Base-by-base conservation (phyloP, 2,329 filamentous ascomycete genomes). In the Cercospora zeina region DNA sequence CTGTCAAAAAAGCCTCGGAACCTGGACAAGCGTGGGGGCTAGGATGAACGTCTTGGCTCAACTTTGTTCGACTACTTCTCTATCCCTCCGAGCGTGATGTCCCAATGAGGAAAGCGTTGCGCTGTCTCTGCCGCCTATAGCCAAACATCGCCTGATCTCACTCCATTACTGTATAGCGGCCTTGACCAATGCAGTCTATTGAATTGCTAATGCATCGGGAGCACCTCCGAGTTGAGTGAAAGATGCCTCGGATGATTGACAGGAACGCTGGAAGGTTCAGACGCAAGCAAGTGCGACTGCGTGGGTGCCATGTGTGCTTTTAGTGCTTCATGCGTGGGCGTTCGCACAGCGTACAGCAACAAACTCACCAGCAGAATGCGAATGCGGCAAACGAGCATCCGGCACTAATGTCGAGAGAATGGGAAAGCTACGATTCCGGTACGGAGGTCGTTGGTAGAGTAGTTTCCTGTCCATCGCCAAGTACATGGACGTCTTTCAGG, bases 241-340 rank as follows among this genome's bases (percentile, higher is more conserved):
- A 42, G 33, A 54, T 54, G 57, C 47, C 57, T 60, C 58, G 58
- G 58, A 36, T 54, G 27, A 60, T 55, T 4, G 33, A n/a, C 58
- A 49, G 37, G 58, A 47, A 60, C 27, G 30, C 5, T 33, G 8
- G 27, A 54, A 54, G 50, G 50, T 54, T 54, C 30, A 31, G 42
- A 14, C 42, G 42, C 27, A 31, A 58, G 54, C 16, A 11, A 49
- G n/a, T 39, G 19, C 19, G 27, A 53, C 50, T 45, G 49, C 58
- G 37, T 60, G 58, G 49, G n/a, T 39, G 58, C 58, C 58, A 60
- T 60, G 58, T 60, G 58, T 11, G 42, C 54, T 24, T 37, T 31
- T 45, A 21, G 39, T 45, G 37, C 27, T 39, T 27, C n/a, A 37
- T 42, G 54, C 24, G 36, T 30, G 54, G 42, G 54, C 54, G 54